A percentile compares a stretch with the other conserved stretches of the same genome.
Conservation (phyloP, 805 yeast genomes). For the Vanderwaltozyma yarrowii region DNA sequence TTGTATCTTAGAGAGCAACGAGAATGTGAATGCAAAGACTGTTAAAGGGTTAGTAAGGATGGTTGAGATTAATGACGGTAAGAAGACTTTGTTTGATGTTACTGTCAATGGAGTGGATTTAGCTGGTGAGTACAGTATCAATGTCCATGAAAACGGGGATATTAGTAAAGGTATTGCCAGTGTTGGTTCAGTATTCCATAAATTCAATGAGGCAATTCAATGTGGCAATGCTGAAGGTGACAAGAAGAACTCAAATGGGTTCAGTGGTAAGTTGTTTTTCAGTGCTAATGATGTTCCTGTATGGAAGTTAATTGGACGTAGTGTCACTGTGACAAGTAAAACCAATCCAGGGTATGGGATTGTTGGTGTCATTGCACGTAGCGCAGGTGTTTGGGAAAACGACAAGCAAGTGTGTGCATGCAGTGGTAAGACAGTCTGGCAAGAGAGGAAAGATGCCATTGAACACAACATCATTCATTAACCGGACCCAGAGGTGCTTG, state of each 20-base stretch:
- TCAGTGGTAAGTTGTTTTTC: constrained; percentile 38
- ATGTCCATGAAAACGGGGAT: constrained; percentile 63
- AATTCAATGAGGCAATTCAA: constrained; percentile 23
- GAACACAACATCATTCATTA: constrained; percentile 14
- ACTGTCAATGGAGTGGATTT: constrained; percentile 60
- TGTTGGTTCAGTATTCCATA: constrained; percentile 44
- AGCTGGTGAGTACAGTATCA: constrained; percentile 57
- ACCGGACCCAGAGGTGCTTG: too few species aligned
- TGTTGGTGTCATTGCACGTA: constrained; percentile 87
- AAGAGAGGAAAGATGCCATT: constrained; percentile 75
- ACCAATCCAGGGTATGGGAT: constrained; percentile 29
- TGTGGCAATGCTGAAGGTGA: constrained; percentile 24
- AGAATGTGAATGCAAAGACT: constrained; percentile 44
- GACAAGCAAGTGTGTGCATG: constrained; percentile 89
- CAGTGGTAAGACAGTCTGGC: constrained; percentile 93
- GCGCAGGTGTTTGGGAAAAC: constrained; percentile 97
- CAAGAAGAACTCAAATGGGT: constrained; percentile 23
- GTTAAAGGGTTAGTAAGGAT: constrained; percentile 84
- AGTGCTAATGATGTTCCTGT: constrained; percentile 37
- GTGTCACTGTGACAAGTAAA: constrained; percentile 29
- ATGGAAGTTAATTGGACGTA: constrained; percentile 59
- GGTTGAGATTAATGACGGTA: constrained; percentile 46
- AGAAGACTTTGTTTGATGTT: constrained; percentile 57
- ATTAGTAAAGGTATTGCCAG: constrained; percentile 61
- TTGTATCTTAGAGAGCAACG: constrained; percentile 71